Base-by-base conservation (phyloP, 2,329 filamentous ascomycete species). In the Pseudocercospora ulei region DNA sequence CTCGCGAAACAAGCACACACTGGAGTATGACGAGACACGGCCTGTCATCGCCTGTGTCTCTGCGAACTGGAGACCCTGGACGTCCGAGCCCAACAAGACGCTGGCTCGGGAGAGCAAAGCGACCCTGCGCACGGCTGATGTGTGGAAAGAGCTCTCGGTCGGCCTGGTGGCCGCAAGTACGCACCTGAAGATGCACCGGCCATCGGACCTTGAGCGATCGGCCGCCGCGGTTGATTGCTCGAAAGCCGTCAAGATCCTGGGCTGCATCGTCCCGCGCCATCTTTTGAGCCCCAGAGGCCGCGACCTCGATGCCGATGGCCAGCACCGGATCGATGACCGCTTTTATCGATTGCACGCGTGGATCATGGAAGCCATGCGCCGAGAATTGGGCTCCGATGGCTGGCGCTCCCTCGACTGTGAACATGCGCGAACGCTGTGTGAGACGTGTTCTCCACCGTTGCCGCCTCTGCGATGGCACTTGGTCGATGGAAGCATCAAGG, bases 1-100 rank as follows among this genome's bases (percentile, higher is more conserved):
- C 49, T 67, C 74, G 1, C 48, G 63, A 4, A 64, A 70, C 30
- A 66, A 66, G 39, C 56, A 59, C 5, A 61, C 66, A 3, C 57
- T 71, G 4, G 57, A 65, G 8, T 66, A 67, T 23, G 66, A 68
- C 11, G 64, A 71, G 28, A 42, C 59, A 4, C 65, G 75, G 20
- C 50, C 60, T 2, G 56, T 62, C 2, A 48, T 75, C 19, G 72
- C 67, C 2, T 60, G 59, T 8, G 37, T 77, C n/a, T 56, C 63
- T 4, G 55, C 61, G n/a, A 42, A 42, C 6, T 75, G 70, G 65
- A 55, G 63, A 17, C 64, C 66, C 8, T 61, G 50, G 52, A 16
- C 37, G 1, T 24, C 13, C 2, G 17, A 27, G 4, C 22, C 16
- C 7, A 23, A 25, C 4, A 35, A 48, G 5, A 48, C 58, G 13